A percentile compares a stretch with the other conserved stretches of the same genome.
phyloP scores from a whole-genome alignment of 768 basidiomycete species.

The Tulasnella sp. region DNA sequence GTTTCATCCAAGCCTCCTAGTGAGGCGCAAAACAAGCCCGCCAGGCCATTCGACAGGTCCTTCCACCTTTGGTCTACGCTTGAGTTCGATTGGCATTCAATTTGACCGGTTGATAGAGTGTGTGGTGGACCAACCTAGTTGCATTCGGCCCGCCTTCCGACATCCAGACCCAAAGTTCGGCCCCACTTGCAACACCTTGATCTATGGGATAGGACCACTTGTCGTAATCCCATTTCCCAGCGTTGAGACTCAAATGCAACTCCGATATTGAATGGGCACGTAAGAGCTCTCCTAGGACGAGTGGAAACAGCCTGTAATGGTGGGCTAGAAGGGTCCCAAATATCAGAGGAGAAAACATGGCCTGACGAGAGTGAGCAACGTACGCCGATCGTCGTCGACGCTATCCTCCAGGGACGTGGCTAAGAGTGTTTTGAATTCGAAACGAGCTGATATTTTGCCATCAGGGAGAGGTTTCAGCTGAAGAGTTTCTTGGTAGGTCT shows the following conservation, averaged over 20 bases:
- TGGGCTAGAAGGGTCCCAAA: slow-evolving; percentile 40
- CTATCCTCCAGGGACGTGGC: slow-evolving; percentile 44
- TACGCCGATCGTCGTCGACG: slow-evolving; percentile 36
- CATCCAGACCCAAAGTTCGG: slow-evolving; percentile 89
- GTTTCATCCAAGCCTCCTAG: slow-evolving; percentile 65
- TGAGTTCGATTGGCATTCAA: not conserved
- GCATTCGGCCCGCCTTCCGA: slow-evolving; percentile 32
- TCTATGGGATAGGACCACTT: slow-evolving; percentile 75
- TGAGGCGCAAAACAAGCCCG: slow-evolving; percentile 91
- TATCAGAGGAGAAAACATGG: not conserved
- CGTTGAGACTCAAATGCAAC: slow-evolving; percentile 78
- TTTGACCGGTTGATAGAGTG: not conserved
- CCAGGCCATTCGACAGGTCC: slow-evolving; percentile 75
- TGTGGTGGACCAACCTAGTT: not conserved
- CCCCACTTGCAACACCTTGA: slow-evolving; percentile 67
- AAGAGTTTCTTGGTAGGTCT: slow-evolving; percentile 40
- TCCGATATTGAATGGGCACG: slow-evolving; percentile 78
- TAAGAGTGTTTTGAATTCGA: slow-evolving; percentile 63
- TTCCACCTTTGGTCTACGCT: slow-evolving; percentile 74
- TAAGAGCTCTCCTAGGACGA: slow-evolving; percentile 77
- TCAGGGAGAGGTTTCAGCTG: slow-evolving; percentile 54
- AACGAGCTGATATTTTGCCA: slow-evolving; percentile 69
- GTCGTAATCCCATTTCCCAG: slow-evolving; percentile 85
- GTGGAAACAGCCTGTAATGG: slow-evolving; percentile 79
- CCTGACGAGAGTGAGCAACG: slow-evolving; percentile 19